Evolutionary conservation across 2,329 filamentous ascomycete species (phyloP), one percentile per base, ranked within the genome.

Genomic region (Penicillium oxalicum): DNA sequence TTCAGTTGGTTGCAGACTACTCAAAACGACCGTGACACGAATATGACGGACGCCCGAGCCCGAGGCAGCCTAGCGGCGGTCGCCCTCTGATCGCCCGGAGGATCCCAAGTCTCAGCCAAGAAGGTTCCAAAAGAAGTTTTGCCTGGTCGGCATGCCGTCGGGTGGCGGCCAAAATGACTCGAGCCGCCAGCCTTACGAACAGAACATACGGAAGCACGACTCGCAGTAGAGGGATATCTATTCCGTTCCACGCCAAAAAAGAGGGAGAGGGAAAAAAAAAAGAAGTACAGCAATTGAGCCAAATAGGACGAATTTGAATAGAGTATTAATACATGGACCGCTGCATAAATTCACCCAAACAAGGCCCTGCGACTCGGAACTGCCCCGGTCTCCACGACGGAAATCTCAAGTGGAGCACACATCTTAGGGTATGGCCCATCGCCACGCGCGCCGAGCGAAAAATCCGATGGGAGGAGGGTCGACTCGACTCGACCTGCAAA

Each of bases 361-460:
- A 18, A 18, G 1, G 18, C 18, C 18, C 18, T 18, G 18, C 18
- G 18, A 32, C 29, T 32, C 29, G 29, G 29, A 32, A 32, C 4
- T 32, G 8, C 32, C 41, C 41, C 41, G 33, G 35, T 44, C 41
- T 44, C 41, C 41, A 44, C 41, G 41, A 35, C 36, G 34, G 4
- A 12, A 44, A 11, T 36, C 26, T 11, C 33, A 37, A 5, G 41
- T 44, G 41, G 41, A 44, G 33, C 41, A 29, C 34, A 35, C 46
- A 32, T 32, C 46, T 36, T 48, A 48, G 34, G 40, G 45, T 49
- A 45, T 44, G 47, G 43, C 38, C 46, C 44, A 54, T 51, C 40
- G 53, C 49, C 51, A 56, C 51, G 47, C 53, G 29, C 11, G 55
- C 56, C 56, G 53, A 59, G 56, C 33, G 36, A 40, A 40, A 52